phyloP scores from a whole-genome alignment of 1,284 basidiomycete genomes.

The Earliella scabrosa region DNA sequence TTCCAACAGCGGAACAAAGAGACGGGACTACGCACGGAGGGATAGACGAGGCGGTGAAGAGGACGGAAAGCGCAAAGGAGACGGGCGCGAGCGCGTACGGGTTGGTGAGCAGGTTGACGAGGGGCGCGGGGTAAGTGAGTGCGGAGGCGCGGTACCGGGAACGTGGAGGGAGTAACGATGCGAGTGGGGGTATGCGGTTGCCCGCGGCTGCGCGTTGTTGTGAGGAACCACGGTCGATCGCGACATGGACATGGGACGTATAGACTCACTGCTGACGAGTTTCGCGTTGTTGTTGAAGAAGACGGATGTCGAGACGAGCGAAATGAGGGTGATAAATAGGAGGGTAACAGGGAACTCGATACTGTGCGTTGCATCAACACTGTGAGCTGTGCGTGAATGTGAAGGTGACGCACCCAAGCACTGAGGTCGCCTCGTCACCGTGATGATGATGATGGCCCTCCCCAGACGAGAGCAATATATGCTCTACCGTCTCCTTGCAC shows the following conservation, averaged over 20 bases:
- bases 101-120: conserved; percentile 53
- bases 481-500: conserved; percentile 92
- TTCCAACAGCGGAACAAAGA: background rate
- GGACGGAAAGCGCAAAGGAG: conserved; percentile 48
- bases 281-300: conserved; percentile 70
- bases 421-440: conserved; percentile 46
- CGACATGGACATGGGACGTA: background rate
- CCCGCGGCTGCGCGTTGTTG: conserved; percentile 46
- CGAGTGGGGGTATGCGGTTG: conserved; percentile 56
- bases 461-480: conserved; percentile 68
- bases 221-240: background rate
- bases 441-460: conserved; percentile 71
- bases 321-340: conserved; percentile 59
- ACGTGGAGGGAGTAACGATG: conserved; percentile 47
- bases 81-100: conserved; percentile 49
- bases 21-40: conserved; percentile 62
- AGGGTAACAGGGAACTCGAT: conserved; percentile 74
- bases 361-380: conserved; percentile 38
- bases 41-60: conserved; percentile 48
- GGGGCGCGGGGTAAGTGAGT: conserved; percentile 39
- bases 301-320: conserved; percentile 56
- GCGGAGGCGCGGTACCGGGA: conserved; percentile 37
- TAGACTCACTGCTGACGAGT: conserved; percentile 70
- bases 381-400: background rate
- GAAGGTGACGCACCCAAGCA: conserved; percentile 42